A percentile compares a stretch with the other conserved stretches of the same genome.
phyloP scores from a whole-genome alignment of 2,329 filamentous ascomycete genomes.

The Beauveria varroae region DNA sequence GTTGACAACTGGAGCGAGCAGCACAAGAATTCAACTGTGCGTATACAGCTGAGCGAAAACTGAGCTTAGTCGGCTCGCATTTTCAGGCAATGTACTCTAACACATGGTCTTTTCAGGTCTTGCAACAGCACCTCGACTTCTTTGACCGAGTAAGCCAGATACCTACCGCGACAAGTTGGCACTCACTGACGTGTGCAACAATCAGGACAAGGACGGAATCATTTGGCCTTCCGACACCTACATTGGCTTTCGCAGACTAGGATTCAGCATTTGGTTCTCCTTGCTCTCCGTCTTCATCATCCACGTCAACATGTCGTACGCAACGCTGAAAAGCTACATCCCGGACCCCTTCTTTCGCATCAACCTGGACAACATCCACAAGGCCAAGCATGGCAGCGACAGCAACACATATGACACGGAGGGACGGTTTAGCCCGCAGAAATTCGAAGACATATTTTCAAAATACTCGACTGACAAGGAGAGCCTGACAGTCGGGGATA shows the following conservation, averaged over 20 bases:
- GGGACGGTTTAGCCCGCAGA: constrained; percentile 40
- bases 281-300: constrained; percentile 32
- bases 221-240: constrained; percentile 33
- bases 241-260: constrained; percentile 30
- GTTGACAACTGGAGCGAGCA: constrained; percentile 22
- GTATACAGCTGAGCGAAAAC: background rate
- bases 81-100: too few species aligned
- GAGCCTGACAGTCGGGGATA: constrained; percentile 28
- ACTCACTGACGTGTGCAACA: constrained; percentile 17
- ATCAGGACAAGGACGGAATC: constrained; percentile 28
- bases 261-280: constrained; percentile 29
- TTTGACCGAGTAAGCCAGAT: background rate
- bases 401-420: constrained; percentile 39
- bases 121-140: background rate
- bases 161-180: background rate
- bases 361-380: constrained; percentile 31
- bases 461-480: constrained; percentile 36
- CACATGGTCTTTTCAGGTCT: background rate
- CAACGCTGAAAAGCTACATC: constrained; percentile 28
- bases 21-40: constrained; percentile 25
- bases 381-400: constrained; percentile 39
- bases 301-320: constrained; percentile 37
- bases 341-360: constrained; percentile 32
- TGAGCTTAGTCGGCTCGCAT: too few species aligned
- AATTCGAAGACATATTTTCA: constrained; percentile 42